phyloP scores from a whole-genome alignment of 768 basidiomycete species.

The Leccinum incarnatum region DNA sequence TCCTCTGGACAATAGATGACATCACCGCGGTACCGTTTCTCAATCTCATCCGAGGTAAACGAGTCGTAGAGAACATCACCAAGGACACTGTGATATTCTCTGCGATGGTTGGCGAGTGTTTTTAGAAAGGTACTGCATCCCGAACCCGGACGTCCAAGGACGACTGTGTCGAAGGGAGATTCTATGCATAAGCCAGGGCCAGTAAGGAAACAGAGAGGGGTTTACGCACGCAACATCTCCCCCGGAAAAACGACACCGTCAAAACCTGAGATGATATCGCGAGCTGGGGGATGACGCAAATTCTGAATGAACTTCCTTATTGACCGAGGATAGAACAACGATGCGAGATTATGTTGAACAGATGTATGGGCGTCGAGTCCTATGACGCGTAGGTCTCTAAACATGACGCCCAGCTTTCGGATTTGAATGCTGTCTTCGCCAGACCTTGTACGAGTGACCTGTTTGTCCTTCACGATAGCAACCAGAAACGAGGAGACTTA shows the following conservation, averaged over 20 bases:
- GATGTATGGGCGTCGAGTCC: constrained; percentile 44
- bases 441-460: constrained; percentile 22
- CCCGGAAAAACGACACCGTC: constrained; percentile 65
- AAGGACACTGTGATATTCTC: constrained; percentile 40
- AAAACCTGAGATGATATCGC: constrained; percentile 52
- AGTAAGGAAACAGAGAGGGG: neutral
- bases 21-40: constrained; percentile 45
- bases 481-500: neutral
- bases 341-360: constrained; percentile 51
- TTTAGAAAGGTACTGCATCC: constrained; percentile 52
- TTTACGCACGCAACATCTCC: constrained; percentile 69
- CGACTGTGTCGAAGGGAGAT: constrained; percentile 45
- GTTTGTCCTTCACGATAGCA: neutral
- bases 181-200: neutral
- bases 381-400: constrained; percentile 50
- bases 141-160: constrained; percentile 77
- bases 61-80: constrained; percentile 46
- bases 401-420: constrained; percentile 49
- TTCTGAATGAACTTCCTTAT: constrained; percentile 37
- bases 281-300: constrained; percentile 54
- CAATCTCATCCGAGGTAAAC: constrained; percentile 43
- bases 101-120: constrained; percentile 46
- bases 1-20: constrained; percentile 39
- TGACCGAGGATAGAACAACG: constrained; percentile 22
- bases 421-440: constrained; percentile 30